Evolutionary conservation across 2,329 filamentous ascomycete genomes (phyloP).

Genomic region (Tolypocladium cylindrosporum): DNA sequence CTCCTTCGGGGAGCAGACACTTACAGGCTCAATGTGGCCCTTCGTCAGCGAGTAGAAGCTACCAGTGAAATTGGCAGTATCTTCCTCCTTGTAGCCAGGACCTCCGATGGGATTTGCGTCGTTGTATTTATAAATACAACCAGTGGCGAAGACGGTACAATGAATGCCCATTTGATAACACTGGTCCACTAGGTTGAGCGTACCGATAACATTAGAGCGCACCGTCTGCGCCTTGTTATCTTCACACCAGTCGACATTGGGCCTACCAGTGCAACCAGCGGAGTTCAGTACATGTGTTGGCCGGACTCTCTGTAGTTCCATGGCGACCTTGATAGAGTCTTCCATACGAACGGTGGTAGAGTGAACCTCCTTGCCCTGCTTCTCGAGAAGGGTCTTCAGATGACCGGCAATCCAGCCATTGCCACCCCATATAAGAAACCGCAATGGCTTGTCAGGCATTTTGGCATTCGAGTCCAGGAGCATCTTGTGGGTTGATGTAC

Average conservation of each 20-base stretch:
- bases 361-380: conserved; percentile 50
- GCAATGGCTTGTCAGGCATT: not conserved
- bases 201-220: conserved; percentile 56
- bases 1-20: not conserved
- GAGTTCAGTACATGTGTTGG: conserved; percentile 59
- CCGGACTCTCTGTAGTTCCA: conserved; percentile 46
- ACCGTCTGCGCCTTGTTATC: conserved; percentile 58
- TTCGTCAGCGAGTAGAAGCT: conserved; percentile 63
- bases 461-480: not conserved
- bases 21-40: conserved; percentile 46
- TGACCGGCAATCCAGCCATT: conserved; percentile 54
- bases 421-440: conserved; percentile 15
- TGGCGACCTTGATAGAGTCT: conserved; percentile 44
- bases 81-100: conserved; percentile 49
- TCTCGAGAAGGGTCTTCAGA: conserved; percentile 46
- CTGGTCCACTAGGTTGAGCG: conserved; percentile 38
- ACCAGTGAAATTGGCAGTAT: conserved; percentile 53
- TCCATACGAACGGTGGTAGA: conserved; percentile 57
- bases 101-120: conserved; percentile 49
- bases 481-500: too few species aligned
- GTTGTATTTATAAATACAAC: conserved; percentile 58
- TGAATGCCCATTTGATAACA: conserved; percentile 42
- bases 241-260: conserved; percentile 64
- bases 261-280: conserved; percentile 55
- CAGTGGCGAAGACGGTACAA: conserved; percentile 56